These are phyloP conservation scores for Blastocystis sp. DNA, from an alignment of 352 stramenopile genomes.

Conservation along the genomic window DNA sequence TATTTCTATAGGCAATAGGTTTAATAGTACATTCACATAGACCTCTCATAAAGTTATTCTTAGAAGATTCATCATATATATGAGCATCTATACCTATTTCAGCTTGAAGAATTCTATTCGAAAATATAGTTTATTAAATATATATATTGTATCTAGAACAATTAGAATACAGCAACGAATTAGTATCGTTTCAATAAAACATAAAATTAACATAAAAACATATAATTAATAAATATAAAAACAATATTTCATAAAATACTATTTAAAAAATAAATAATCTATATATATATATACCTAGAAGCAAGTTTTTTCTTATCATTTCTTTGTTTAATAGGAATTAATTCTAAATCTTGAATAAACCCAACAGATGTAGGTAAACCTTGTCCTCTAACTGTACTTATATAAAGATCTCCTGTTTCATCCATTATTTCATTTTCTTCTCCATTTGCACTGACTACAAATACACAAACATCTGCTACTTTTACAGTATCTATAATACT, in stretches of 20 bases:
- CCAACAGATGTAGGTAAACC: slow-evolving; percentile 64
- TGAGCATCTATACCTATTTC: slow-evolving; percentile 61
- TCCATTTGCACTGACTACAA: slow-evolving; percentile 54
- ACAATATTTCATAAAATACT: too few species aligned
- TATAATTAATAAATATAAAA: too few species aligned
- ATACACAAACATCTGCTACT: slow-evolving; percentile 59
- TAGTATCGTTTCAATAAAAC: slow-evolving; percentile 7
- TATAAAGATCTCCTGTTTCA: slow-evolving; percentile 57
- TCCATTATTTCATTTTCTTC: slow-evolving; percentile 61
- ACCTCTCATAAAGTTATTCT: slow-evolving; percentile 53
- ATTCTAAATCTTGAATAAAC: slow-evolving; percentile 54
- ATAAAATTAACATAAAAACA: too few species aligned
- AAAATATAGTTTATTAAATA: neutral
- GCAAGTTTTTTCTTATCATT: slow-evolving; percentile 33
- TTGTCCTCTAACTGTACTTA: slow-evolving; percentile 71
- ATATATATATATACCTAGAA: too few species aligned
- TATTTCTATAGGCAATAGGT: slow-evolving; percentile 60
- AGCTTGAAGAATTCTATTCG: slow-evolving; percentile 56
- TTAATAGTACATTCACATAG: slow-evolving; percentile 56
- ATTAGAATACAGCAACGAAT: slow-evolving; percentile 7
- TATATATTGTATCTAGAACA: slow-evolving; percentile 31
- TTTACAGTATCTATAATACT: slow-evolving; percentile 53
- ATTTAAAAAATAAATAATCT: neutral
- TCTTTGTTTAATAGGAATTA: slow-evolving; percentile 39
- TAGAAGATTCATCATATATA: slow-evolving; percentile 53